Percentiles rank a stretch among this genome's conserved stretches.
Conservation (phyloP, 176 grass and related monocot species). For the Musa beccarii region DNA sequence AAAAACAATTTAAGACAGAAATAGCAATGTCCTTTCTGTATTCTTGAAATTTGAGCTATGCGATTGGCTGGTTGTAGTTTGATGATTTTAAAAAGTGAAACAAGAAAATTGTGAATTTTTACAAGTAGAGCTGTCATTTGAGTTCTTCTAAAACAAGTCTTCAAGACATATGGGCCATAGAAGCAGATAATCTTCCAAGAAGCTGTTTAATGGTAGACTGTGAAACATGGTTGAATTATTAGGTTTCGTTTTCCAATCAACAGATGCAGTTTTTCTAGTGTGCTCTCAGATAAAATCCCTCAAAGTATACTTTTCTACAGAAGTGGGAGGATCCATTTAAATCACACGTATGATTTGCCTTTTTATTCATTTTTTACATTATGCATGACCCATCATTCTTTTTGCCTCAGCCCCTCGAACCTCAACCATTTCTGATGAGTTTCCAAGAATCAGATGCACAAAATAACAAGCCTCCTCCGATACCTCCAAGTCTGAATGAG, state of each 20-base stretch:
- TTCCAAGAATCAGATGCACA: slow-evolving; percentile 13
- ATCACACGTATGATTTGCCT: neutral
- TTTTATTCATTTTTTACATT: neutral
- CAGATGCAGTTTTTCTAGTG: too few relatives aligned
- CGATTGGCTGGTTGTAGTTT: neutral
- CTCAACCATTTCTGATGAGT: slow-evolving; percentile 6
- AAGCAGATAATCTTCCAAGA: neutral
- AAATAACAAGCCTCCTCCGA: neutral
- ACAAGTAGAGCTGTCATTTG: neutral
- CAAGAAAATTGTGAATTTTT: neutral
- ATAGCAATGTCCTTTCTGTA: neutral
- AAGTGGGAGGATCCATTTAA: neutral
- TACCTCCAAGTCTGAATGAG: slow-evolving; percentile 12
- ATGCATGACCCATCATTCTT: neutral
- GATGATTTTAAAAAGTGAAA: neutral
- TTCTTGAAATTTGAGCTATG: neutral
- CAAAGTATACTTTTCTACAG: neutral
- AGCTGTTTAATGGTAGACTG: neutral
- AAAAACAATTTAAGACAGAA: neutral
- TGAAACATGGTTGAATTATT: neutral
- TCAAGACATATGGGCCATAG: neutral
- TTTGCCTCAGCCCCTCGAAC: slow-evolving; percentile 2
- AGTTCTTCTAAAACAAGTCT: neutral
- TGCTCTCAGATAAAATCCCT: too few relatives aligned
- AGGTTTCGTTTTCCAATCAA: neutral